A percentile compares a stretch with the other conserved stretches of the same genome.
Evolutionary conservation across 208 protist genomes (phyloP).

Genomic region (Leishmania arabica): DNA sequence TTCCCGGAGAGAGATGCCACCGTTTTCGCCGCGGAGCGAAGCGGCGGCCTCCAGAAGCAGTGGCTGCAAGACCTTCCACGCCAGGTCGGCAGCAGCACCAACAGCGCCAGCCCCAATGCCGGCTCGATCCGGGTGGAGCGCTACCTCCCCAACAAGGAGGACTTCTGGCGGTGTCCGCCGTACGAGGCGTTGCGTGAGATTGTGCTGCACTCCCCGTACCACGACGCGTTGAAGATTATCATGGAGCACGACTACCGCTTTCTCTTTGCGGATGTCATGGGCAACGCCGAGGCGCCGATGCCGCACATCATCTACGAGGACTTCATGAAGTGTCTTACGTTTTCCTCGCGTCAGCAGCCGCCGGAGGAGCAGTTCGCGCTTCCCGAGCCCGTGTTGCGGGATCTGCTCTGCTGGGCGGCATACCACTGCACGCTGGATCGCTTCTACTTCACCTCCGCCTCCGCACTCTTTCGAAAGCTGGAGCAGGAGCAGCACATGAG

Average conservation of each 20-base stretch:
- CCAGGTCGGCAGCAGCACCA: neutral
- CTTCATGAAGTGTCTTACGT: slow-evolving; percentile 82
- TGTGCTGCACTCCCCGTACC: slow-evolving; percentile 52
- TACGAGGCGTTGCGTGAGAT: slow-evolving; percentile 68
- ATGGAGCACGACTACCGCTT: slow-evolving; percentile 81
- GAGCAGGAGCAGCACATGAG: slow-evolving; percentile 78
- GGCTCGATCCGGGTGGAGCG: slow-evolving; percentile 21
- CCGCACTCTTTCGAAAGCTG: slow-evolving; percentile 63
- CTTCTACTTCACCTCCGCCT: slow-evolving; percentile 74
- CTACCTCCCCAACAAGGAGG: slow-evolving; percentile 66
- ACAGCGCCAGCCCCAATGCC: neutral
- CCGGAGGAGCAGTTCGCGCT: slow-evolving; percentile 88
- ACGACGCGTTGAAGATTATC: slow-evolving; percentile 66
- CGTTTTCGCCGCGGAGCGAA: slow-evolving; percentile 55
- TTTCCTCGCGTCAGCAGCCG: slow-evolving; percentile 68
- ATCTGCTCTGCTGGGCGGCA: slow-evolving; percentile 66
- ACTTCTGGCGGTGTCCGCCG: slow-evolving; percentile 58
- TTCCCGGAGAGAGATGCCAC: slow-evolving; percentile 20
- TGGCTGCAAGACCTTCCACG: slow-evolving; percentile 44
- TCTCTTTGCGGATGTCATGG: slow-evolving; percentile 58
- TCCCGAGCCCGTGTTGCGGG: slow-evolving; percentile 36
- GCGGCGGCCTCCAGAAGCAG: slow-evolving; percentile 48
- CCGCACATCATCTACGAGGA: slow-evolving; percentile 90
- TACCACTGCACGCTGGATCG: slow-evolving; percentile 70
- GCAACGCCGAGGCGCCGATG: slow-evolving; percentile 65